Evolutionary conservation across 176 grass and related monocot genomes (phyloP), one percentile per base, ranked within the genome.

Genomic region (Pontederia paniculata): DNA sequence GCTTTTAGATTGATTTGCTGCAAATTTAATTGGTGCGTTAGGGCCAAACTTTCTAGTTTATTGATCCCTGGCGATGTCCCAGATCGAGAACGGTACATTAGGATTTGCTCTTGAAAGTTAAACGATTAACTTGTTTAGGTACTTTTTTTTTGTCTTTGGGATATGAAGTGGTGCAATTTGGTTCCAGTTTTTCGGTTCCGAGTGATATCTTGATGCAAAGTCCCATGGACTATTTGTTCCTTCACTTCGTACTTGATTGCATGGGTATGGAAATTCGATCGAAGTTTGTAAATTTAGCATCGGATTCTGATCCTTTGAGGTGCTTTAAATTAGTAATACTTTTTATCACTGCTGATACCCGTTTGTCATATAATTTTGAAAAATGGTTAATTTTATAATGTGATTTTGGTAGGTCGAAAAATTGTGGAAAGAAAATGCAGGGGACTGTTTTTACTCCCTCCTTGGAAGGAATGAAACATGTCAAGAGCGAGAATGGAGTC

Each of bases 391-490:
- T 22, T 41, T 6, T 51, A 50, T 65, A 0, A 22, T 68, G 23
- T 41, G 42, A 51, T 70, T 65, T 42, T 58, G 21, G 31, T 58
- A 80, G 57, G 50, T 74, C 8, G 17, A 44, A 73, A 54, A 47
- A 53, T 21, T 18, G 15, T 21, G 62, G 42, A 5, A 22, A 11
- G 13, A 52, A 65, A 50, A 94, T 94, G 83, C 77, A 58, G 50
- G 88, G 83, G 42, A 88, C 88, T 3, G 71, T 94, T 55, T 88
- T 94, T 63, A 73, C 80, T 13, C 83, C 88, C 41, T 84, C 83
- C 17, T 62, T 94, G 0, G 68, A 88, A 66, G 88, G 74, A 28
- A 94, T 88, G 53, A 94, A 94, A 55, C 54, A 75, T 51, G 88
- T 81, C 67, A 88, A 74, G 70, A 81, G 71, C 17, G 71, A 68